Base-by-base conservation (phyloP, 768 basidiomycete species). In the Rickenella mellea region DNA sequence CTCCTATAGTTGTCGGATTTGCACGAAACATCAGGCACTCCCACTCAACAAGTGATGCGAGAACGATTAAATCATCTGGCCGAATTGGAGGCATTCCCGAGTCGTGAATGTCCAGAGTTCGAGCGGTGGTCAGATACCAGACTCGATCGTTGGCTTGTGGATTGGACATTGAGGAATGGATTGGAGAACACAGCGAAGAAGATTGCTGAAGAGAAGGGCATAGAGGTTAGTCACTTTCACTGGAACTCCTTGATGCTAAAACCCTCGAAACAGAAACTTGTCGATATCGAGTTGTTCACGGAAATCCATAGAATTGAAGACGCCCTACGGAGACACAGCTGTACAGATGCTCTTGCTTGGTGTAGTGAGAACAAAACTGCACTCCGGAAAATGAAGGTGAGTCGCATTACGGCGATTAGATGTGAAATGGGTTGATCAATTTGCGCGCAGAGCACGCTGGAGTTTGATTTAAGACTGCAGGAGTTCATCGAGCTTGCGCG, bases 281-380 rank as follows among this genome's bases (percentile, higher is more conserved):
- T 92, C 24, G 93, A 97, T 56, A 80, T 93, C 32, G 87, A 93
- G 41, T 69, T 97, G 15, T 97, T 96, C 61, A 79, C 77, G 48
- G 91, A 96, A 47, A 87, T 97, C 39, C 74, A 71, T 27, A 75
- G 83, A 44, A 93, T 98, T 50, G 91, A 96, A 60, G 67, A 71
- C 7, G 91, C 89, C 0, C 71, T 99, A 29, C 59, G 68, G 5
- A 65, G 65, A 22, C 79, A 85, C 47, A 85, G 82, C 48, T 93
- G 91, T 50, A 71, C 82, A 5, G 91, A 96, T 61, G 94, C 94
- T 11, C 68, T 99, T 35, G 71, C 78, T 15, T 99, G 94, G 94
- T 97, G 92, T 53, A 91, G 79, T 48, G 96, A 99, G 70, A 97
- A 99, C 63, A 84, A 93, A 58, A 76, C 80, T 24, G 86, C 88